Evolutionary conservation across 768 basidiomycete genomes (phyloP).

Genomic region (Russula abietina): DNA sequence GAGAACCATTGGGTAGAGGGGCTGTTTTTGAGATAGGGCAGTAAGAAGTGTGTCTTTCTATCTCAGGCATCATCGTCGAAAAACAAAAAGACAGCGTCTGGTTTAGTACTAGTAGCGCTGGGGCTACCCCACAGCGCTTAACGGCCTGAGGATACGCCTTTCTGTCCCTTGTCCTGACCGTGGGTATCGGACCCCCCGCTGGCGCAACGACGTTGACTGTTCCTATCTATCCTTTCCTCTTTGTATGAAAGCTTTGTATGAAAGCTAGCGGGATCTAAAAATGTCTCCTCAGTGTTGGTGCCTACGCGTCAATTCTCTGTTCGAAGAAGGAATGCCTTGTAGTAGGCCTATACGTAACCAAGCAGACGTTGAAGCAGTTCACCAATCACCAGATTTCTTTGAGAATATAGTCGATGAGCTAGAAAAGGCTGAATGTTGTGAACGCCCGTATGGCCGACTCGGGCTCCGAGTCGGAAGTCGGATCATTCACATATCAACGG

Average conservation of each 20-base stretch:
- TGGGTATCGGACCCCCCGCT: neutral
- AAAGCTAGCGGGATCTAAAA: neutral
- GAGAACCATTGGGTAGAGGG: neutral
- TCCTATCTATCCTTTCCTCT: neutral
- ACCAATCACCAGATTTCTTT: neutral
- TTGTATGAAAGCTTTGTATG: neutral
- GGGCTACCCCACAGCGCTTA: slow-evolving; percentile 8
- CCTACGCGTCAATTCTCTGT: neutral
- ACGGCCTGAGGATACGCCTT: neutral
- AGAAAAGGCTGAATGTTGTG: too few relatives aligned
- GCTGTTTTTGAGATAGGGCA: neutral
- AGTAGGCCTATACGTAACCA: neutral
- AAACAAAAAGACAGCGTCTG: slow-evolving; percentile 5
- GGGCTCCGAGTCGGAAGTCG: too few relatives aligned
- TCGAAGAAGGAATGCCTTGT: neutral
- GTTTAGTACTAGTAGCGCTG: neutral
- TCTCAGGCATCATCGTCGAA: too few relatives aligned
- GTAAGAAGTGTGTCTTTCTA: neutral
- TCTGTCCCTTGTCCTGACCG: neutral
- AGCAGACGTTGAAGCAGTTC: too few relatives aligned
- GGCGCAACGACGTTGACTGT: neutral
- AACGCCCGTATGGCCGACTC: too few relatives aligned
- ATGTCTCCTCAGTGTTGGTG: neutral
- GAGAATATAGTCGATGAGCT: neutral
- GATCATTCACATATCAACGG: too few relatives aligned